Evolutionary conservation across 768 basidiomycete species (phyloP), one percentile per base, ranked within the genome.

Genomic region (Macrocybe gigantea): DNA sequence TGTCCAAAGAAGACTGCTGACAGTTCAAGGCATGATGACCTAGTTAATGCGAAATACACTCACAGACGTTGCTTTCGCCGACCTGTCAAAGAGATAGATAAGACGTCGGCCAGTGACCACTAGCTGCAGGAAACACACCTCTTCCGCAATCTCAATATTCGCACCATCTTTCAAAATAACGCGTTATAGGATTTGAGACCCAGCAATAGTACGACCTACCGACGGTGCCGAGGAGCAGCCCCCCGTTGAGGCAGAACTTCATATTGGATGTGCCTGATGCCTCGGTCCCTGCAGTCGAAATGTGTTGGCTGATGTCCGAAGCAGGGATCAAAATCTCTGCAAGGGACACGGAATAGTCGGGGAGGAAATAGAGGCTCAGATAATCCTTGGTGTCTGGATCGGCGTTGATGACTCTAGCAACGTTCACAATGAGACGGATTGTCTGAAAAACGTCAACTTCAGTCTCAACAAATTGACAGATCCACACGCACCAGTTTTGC

Each of bases 251-350:
- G 57, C 88, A 88, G 67, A 97, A 92, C 66, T 88, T 88, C 85
- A 89, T 88, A 68, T 88, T 90, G 6, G 83, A 87, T 36, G 85
- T 87, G 33, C 83, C 85, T 1, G 80, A 82, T 8, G 87, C 85
- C 62, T 97, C 93, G 2, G 95, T 97, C 34, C 95, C 95, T 3
- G 95, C 96, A 10, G 95, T 98, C 15, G 90, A 93, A 65, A 99
- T 97, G 65, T 98, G 95, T 61, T 96, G 91, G 52, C 83, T 86
- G 70, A 97, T 88, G 64, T 98, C 93, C 30, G 88, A 86, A 9
- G 95, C 89, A n/a, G 88, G 89, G 50, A 93, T 88, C 55, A 93
- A 73, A 15, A 93, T 70, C 60, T 92, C 89, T 1, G 89, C 87
- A 40, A 88, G 65, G 40, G 85, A 86, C 35, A 88, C 91, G 1